Base-by-base conservation (phyloP, 2,329 filamentous ascomycete genomes). In the Fusarium clavum region DNA sequence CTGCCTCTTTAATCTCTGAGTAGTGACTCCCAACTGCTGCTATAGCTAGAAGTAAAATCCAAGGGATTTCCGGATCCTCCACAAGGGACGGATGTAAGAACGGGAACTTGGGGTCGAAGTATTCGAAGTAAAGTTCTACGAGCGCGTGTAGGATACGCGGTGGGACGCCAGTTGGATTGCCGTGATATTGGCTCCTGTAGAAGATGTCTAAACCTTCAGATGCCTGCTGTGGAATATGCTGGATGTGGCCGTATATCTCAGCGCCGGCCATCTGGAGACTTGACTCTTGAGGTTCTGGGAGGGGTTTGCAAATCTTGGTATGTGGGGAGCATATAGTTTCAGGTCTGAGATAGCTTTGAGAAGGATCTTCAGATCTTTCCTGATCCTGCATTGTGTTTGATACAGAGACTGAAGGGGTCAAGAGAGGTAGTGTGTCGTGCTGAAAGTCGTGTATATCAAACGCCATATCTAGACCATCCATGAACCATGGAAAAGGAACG, bases 151-250 rank as follows among this genome's bases (percentile, higher is more conserved):
- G 8, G 0, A 61, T 20, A 0, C 22, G 2, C 0, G 1, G 0
- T 0, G 43, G 25, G 0, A 61, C 13, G 0, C 0, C 4, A 3
- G 34, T 18, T 2, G 8, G 3, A 2, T n/a, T 4, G 3, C 4
- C 57, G 11, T 3, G 3, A 2, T 1, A 5, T 7, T 61, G 57
- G 0, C 7, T 48, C 8, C 27, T 34, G 27, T 61, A 48, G 3
- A 61, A 61, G 1, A 8, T 3, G 1, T 43, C 47, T 8, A 58
- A 6, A 0, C 14, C 27, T 5, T 58, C 20, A 4, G 32, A 4
- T 1, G 32, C 53, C 0, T 24, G 13, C 22, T 6, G 18, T 0
- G 53, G 12, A 6, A 58, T 27, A 2, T 10, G 1, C 8, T 48
- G 18, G 1, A 43, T 24, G 3, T 58, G 43, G 0, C 57, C 57